A percentile compares a stretch with the other conserved stretches of the same genome.
Evolutionary conservation across 2,329 filamentous ascomycete species (phyloP).

Genomic region (Clonostachys rhizophaga): DNA sequence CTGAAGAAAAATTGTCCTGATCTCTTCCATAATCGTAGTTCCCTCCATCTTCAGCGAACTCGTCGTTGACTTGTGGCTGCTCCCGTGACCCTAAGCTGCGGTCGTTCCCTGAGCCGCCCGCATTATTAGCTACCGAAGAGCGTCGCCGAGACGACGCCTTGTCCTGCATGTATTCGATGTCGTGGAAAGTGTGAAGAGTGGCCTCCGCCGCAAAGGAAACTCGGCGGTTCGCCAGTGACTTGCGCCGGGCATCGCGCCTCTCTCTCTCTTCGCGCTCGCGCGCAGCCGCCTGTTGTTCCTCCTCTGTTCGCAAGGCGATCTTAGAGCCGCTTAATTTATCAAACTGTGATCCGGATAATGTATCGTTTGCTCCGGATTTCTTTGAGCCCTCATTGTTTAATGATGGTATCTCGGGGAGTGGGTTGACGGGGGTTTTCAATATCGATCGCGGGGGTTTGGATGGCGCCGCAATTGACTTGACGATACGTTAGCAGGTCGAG

Average conservation of each 20-base stretch:
- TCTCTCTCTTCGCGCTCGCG: slow-evolving; percentile 68
- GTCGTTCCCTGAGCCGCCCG: background rate
- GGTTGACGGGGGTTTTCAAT: slow-evolving; percentile 73
- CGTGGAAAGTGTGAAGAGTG: slow-evolving; percentile 95
- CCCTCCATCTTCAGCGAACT: slow-evolving; percentile 31
- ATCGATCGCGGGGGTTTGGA: slow-evolving; percentile 61
- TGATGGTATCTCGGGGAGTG: slow-evolving; percentile 62
- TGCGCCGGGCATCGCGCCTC: slow-evolving; percentile 81
- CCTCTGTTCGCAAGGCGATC: slow-evolving; percentile 63
- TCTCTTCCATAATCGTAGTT: background rate
- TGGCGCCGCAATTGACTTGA: slow-evolving; percentile 51
- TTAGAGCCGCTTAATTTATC: slow-evolving; percentile 39
- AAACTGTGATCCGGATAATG: background rate
- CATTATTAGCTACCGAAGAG: slow-evolving; percentile 41
- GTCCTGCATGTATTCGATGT: slow-evolving; percentile 83
- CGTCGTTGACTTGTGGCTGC: slow-evolving; percentile 58
- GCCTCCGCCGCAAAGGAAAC: slow-evolving; percentile 98
- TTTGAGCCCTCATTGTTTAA: slow-evolving; percentile 35
- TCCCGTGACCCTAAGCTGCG: slow-evolving; percentile 21
- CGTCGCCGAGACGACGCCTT: slow-evolving; percentile 75
- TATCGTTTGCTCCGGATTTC: slow-evolving; percentile 1
- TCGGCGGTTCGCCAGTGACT: slow-evolving; percentile 86
- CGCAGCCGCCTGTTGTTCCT: slow-evolving; percentile 66
- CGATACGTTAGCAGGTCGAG: slow-evolving; percentile 6
- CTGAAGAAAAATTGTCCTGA: slow-evolving; percentile 49